Evolutionary conservation across 148 eudicot genomes (phyloP).

Genomic region (Dysphania ambrosioides): DNA sequence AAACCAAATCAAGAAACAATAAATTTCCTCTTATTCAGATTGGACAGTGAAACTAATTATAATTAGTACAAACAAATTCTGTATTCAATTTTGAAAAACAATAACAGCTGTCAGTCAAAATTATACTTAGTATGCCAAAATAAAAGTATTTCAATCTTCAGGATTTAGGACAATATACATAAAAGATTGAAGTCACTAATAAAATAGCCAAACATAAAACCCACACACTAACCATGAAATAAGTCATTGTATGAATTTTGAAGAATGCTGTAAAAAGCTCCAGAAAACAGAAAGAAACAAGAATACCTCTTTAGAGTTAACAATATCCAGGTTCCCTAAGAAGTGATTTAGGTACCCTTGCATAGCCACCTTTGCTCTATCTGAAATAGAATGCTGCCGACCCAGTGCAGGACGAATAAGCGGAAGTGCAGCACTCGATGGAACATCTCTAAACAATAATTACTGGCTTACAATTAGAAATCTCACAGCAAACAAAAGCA

Average conservation of each 20-base stretch:
- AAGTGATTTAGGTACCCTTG: conserved; percentile 95
- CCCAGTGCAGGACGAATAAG: conserved; percentile 91
- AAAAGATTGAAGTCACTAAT: not conserved
- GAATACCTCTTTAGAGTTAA: conserved; percentile 86
- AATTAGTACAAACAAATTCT: not conserved
- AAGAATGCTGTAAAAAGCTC: conserved; percentile 1
- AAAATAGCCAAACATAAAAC: too few relatives aligned
- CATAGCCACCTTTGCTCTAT: conserved; percentile 90
- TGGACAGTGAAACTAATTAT: too few relatives aligned
- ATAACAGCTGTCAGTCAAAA: not conserved
- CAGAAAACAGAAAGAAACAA: conserved; percentile 5
- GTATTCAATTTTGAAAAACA: not conserved
- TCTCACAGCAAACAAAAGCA: not conserved
- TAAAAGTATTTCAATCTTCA: not conserved
- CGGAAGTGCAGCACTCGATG: conserved; percentile 96
- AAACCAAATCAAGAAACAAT: not conserved
- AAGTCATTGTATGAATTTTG: not conserved
- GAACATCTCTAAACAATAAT: conserved; percentile 89
- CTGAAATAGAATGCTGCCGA: conserved; percentile 88
- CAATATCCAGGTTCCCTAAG: conserved; percentile 81
- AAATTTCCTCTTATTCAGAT: not conserved
- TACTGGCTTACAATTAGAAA: conserved; percentile 47
- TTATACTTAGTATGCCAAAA: not conserved
- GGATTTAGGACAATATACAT: not conserved
- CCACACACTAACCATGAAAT: not conserved